Base-by-base conservation (phyloP, 2,329 filamentous ascomycete genomes). In the Penicillium brasilianum region DNA sequence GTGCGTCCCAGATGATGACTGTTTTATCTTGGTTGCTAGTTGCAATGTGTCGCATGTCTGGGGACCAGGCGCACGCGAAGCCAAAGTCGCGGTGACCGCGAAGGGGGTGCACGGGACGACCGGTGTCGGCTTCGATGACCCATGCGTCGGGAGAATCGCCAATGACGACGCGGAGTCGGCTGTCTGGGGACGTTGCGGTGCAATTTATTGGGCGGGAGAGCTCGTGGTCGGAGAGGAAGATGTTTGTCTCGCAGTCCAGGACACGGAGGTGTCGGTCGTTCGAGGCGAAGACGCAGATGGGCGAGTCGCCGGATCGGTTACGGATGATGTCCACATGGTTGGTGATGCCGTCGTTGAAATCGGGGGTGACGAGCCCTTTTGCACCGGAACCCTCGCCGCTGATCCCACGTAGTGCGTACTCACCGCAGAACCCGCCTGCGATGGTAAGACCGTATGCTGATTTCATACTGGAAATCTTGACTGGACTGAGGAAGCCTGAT, bases 271-370 rank as follows among this genome's bases (percentile, higher is more conserved):
- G 80, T 43, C 78, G 73, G 71, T 88, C 85, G 67, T 88, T 88
- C 3, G 84, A 86, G 65, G 82, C 83, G 63, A 88, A 84, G 2
- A 84, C 80, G 2, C 83, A 84, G 46, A 80, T 79, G 1, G 82
- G 82, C 1, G 76, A 74, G 44, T 79, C 78, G n/a, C 75, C 81
- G 3, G 77, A 76, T 39, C 85, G 83, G 49, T 76, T 80, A 14
- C 73, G 72, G 63, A 82, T 81, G 14, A 83, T 79, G 67, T 87
- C 83, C 60, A 87, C 79, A 67, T 87, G 84, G 61, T 86, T 87
- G 18, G 85, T 85, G 63, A 87, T 86, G 37, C 81, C 82, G 43
- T 83, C 74, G 48, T 64, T 82, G 62, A 78, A 76, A 37, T 69
- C 67, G 0, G 68, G 68, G 1, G 68, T 68, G 18, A 68, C 66